These are phyloP conservation scores for Rhazya stricta DNA, from an alignment of 257 asterid species.

Conservation along the genomic window DNA sequence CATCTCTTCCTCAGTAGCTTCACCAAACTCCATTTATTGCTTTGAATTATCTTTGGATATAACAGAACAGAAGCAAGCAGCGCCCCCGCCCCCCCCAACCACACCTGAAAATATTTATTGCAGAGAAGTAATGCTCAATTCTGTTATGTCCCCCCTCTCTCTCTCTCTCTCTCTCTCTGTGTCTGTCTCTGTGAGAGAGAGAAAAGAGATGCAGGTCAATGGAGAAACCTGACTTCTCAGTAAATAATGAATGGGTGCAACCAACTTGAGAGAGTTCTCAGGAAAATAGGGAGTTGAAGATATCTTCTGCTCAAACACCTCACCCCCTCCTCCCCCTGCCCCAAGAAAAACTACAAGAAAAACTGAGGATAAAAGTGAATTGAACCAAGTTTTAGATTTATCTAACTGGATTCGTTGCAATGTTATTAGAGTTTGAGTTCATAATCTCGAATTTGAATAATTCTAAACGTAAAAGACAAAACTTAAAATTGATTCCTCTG, in stretches of 20 bases:
- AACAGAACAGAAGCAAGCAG: neutral
- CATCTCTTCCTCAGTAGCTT: constrained; percentile 36
- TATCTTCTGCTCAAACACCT: too few relatives aligned
- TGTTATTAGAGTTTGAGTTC: too few relatives aligned
- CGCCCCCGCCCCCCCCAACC: neutral
- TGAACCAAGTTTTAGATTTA: too few relatives aligned
- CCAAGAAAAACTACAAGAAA: too few relatives aligned
- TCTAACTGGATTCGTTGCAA: too few relatives aligned
- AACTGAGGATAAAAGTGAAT: too few relatives aligned
- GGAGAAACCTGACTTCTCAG: constrained; percentile 1
- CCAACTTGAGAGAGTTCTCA: neutral
- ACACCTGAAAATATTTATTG: constrained; percentile 4
- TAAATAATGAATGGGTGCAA: neutral
- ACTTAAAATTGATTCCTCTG: too few relatives aligned
- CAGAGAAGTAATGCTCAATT: neutral
- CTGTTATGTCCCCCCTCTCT: neutral
- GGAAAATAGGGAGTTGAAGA: neutral
- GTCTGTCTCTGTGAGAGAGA: neutral
- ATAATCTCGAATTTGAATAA: too few relatives aligned
- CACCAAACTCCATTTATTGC: constrained; percentile 60
- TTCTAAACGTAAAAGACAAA: too few relatives aligned
- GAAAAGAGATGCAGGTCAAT: neutral
- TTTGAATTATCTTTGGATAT: constrained; percentile 12
- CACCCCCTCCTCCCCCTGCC: too few relatives aligned
- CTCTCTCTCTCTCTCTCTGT: neutral